A percentile compares a stretch with the other conserved stretches of the same genome.
Conservation (phyloP, 2,329 filamentous ascomycete species). For the Penicillium sumatraense region DNA sequence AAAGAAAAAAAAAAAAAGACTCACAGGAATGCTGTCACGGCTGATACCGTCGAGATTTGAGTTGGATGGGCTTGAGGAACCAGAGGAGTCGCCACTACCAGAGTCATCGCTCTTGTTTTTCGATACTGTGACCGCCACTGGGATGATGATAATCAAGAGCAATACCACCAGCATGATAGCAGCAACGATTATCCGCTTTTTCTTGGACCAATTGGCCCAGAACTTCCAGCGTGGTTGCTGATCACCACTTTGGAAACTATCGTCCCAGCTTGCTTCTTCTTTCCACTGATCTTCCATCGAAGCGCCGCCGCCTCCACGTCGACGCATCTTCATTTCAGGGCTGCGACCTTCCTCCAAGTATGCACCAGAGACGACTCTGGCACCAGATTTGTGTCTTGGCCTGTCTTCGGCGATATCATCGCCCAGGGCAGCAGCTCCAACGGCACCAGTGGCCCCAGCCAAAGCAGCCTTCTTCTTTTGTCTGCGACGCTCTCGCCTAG, state of each 20-base stretch:
- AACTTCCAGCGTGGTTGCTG: constrained; percentile 40
- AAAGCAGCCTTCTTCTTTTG: constrained; percentile 32
- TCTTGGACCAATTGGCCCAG: constrained; percentile 34
- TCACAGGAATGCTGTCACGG: constrained; percentile 62
- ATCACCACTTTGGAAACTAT: constrained; percentile 37
- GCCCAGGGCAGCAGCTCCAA: constrained; percentile 16
- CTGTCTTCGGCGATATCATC: constrained; percentile 30
- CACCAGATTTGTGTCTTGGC: constrained; percentile 54
- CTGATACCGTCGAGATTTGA: constrained; percentile 59
- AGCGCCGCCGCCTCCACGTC: constrained; percentile 39
- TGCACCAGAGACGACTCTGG: constrained; percentile 71
- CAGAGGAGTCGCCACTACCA: constrained; percentile 22
- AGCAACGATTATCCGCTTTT: constrained; percentile 56
- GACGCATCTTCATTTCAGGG: constrained; percentile 54
- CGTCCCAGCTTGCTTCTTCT: constrained; percentile 46
- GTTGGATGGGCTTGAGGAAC: constrained; percentile 36
- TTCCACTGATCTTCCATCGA: constrained; percentile 55
- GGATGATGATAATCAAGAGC: constrained; percentile 68
- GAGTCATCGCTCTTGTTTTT: constrained; percentile 58
- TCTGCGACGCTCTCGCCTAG: constrained; percentile 30
- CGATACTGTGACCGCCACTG: constrained; percentile 68
- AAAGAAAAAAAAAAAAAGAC: constrained; percentile 7
- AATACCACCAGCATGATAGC: constrained; percentile 58
- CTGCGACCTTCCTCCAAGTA: constrained; percentile 68
- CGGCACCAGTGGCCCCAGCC: constrained; percentile 19